phyloP scores from a whole-genome alignment of 2,329 filamentous ascomycete genomes.

The Arthrobotrys sinensis region DNA sequence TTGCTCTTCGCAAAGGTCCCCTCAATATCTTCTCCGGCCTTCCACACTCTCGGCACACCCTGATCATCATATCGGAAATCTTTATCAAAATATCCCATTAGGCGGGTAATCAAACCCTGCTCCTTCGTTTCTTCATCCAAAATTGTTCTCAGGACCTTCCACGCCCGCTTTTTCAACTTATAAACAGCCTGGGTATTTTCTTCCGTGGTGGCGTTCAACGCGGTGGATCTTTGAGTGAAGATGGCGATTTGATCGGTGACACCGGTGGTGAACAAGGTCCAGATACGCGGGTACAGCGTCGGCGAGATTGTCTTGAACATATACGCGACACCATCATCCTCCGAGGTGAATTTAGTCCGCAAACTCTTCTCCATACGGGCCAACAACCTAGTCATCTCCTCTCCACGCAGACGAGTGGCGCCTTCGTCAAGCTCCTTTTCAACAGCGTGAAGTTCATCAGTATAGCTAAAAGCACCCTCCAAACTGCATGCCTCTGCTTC shows the following conservation, averaged over 20 bases:
- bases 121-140: slow-evolving; percentile 82
- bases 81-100: slow-evolving; percentile 80
- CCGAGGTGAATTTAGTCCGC: slow-evolving; percentile 81
- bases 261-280: slow-evolving; percentile 85
- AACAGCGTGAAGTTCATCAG: slow-evolving; percentile 83
- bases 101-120: slow-evolving; percentile 56
- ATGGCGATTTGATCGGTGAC: slow-evolving; percentile 70
- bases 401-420: slow-evolving; percentile 85
- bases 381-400: slow-evolving; percentile 94
- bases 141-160: slow-evolving; percentile 89
- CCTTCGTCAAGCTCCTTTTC: slow-evolving; percentile 93
- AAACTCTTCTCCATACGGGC: slow-evolving; percentile 95
- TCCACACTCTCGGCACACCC: slow-evolving; percentile 96
- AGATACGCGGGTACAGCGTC: slow-evolving; percentile 91
- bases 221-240: slow-evolving; percentile 51
- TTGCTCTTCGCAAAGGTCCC: slow-evolving; percentile 92
- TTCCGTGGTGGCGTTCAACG: slow-evolving; percentile 90
- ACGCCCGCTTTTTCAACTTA: slow-evolving; percentile 92
- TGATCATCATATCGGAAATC: slow-evolving; percentile 98
- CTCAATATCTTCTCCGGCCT: slow-evolving; percentile 96
- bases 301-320: slow-evolving; percentile 60
- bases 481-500: slow-evolving; percentile 83
- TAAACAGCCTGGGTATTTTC: slow-evolving; percentile 94
- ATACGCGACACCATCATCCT: slow-evolving; percentile 52
- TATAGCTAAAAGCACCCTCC: slow-evolving; percentile 78